phyloP scores from a whole-genome alignment of 179 eudicot species.

The Actinidia chinensis region DNA sequence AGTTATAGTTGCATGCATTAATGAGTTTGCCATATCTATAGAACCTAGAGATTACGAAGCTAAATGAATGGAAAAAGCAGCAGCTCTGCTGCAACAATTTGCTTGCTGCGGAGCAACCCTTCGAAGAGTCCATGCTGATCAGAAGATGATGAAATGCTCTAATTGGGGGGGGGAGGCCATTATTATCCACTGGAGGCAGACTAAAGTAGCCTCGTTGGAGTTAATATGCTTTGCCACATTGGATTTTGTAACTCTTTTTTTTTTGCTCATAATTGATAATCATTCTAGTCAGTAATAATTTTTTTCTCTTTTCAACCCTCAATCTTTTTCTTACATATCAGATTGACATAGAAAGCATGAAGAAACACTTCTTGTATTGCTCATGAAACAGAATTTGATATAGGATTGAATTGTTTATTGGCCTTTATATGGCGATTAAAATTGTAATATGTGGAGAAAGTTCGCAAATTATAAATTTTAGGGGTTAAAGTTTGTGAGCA shows the following conservation, averaged over 20 bases:
- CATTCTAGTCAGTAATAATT: not conserved
- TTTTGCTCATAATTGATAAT: not conserved
- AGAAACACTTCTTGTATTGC: not conserved
- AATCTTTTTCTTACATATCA: not conserved
- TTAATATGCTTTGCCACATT: constrained; percentile 23
- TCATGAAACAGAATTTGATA: not conserved
- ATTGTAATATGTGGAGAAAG: not conserved
- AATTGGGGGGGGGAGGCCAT: constrained; percentile 72
- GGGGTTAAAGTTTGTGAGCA: constrained; percentile 1
- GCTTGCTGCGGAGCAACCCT: constrained; percentile 85
- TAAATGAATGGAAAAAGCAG: constrained; percentile 60
- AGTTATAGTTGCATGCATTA: not conserved
- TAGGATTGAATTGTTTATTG: not conserved
- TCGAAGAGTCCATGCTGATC: constrained; percentile 69
- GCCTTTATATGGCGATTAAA: not conserved
- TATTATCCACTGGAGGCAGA: constrained; percentile 67
- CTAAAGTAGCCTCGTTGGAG: constrained; percentile 55
- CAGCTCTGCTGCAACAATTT: constrained; percentile 64
- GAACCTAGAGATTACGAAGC: constrained; percentile 61
- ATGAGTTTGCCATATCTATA: constrained; percentile 22
- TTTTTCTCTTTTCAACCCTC: not conserved
- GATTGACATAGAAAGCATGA: not conserved
- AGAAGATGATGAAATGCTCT: constrained; percentile 77
- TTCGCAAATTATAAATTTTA: not conserved
- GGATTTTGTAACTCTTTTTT: not conserved